Base-by-base conservation (phyloP, 2,329 filamentous ascomycete genomes). In the Stagonosporopsis vannaccii region DNA sequence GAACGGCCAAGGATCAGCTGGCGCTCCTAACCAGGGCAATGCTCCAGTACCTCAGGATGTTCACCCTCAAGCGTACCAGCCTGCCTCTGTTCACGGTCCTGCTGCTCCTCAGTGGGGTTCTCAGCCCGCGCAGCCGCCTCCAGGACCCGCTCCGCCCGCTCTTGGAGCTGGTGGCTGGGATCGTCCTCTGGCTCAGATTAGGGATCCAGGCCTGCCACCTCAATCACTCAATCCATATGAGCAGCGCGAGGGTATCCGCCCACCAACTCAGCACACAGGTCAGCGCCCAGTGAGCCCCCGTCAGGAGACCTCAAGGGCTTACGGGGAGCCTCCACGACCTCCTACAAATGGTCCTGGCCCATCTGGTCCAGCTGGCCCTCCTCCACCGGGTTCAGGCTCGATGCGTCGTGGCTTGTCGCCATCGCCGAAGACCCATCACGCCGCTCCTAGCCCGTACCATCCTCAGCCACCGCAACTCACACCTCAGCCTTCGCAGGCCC, bases 21-120 rank as follows among this genome's bases (percentile, higher is more conserved):
- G 91, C 58, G 82, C 89, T 67, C 83, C 85, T 35, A 86, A 89
- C 59, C 90, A 89, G 69, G 88, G 84, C 66, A 88, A 83, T 64
- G 91, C 89, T 47, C 93, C 94, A n/a, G 86, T 95, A 68, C 94
- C 95, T 7, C 94, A 96, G 70, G 95, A 99, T 76, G 92, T 98
- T 20, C 93, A 98, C 74, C 94, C 94, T 45, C 92, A 97, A 71
- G 91, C 93, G 6, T 98, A 98, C 70, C 92, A 97, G 76, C 86
- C 88, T 50, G 86, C 88, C 43, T 90, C 90, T 37, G 89, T 95
- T 50, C 90, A 90, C 63, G 91, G 90, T 11, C 92, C 92, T 56
- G 91, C 91, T 48, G 90, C 89, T 47, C 93, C 92, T 61, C 90
- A 96, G 74, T 98, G 94, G 94, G 91, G 90, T 60, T 90, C 88